Evolutionary conservation across 305 asterid genomes (phyloP).

Genomic region (Solanum hybrid): DNA sequence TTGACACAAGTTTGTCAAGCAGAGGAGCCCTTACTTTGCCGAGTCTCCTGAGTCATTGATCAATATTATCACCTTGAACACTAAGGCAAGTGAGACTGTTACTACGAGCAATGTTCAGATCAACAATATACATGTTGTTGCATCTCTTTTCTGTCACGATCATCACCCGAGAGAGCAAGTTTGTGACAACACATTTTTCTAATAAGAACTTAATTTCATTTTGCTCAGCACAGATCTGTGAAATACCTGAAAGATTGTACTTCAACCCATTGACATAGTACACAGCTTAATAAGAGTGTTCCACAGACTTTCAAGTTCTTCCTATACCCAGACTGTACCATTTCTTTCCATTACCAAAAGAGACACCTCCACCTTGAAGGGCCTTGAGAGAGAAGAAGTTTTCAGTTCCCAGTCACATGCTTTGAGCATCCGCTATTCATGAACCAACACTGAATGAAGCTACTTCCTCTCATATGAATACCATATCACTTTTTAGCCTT

Average conservation of each 20-base stretch:
- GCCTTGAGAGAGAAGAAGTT: background rate
- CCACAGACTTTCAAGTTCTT: background rate
- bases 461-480: background rate
- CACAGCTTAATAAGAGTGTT: background rate
- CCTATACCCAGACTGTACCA: background rate
- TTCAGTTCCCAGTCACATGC: too few relatives aligned
- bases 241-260: background rate
- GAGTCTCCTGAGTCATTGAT: too few relatives aligned
- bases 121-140: too few relatives aligned
- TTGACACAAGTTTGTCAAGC: background rate
- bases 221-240: too few relatives aligned
- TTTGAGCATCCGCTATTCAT: background rate
- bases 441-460: background rate
- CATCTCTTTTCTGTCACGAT: background rate
- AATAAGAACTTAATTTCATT: background rate
- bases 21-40: background rate
- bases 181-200: too few relatives aligned
- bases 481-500: background rate
- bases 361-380: background rate
- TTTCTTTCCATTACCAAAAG: background rate
- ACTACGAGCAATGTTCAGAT: too few relatives aligned
- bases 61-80: too few relatives aligned
- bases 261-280: background rate
- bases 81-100: too few relatives aligned
- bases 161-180: background rate